Percentiles rank a stretch among this genome's conserved stretches.
Conservation (phyloP, 2,329 filamentous ascomycete species). For the Aureobasidium namibiae region DNA sequence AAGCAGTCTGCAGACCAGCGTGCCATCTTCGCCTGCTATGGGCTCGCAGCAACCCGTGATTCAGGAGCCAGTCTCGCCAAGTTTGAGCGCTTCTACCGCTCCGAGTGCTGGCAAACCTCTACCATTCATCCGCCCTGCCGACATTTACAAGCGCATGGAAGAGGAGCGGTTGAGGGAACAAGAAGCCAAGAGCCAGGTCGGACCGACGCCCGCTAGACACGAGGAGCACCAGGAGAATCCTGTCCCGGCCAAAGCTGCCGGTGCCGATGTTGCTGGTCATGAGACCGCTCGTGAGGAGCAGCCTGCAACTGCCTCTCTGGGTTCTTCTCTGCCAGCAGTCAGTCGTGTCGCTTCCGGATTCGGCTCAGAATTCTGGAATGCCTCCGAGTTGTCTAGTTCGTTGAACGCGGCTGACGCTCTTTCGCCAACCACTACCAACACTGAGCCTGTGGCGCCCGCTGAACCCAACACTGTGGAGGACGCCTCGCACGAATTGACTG, state of each 20-base stretch:
- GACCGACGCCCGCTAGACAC: slow-evolving; percentile 31
- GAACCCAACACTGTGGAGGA: slow-evolving; percentile 33
- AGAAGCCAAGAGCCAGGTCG: slow-evolving; percentile 31
- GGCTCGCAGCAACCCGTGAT: slow-evolving; percentile 10
- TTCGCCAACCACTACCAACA: neutral
- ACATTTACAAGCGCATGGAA: slow-evolving; percentile 66
- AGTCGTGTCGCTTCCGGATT: slow-evolving; percentile 34
- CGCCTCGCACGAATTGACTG: neutral
- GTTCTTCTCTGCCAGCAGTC: slow-evolving; percentile 32
- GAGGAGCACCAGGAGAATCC: slow-evolving; percentile 41
- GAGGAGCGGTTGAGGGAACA: slow-evolving; percentile 50
- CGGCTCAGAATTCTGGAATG: slow-evolving; percentile 26
- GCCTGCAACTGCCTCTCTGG: neutral
- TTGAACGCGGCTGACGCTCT: neutral
- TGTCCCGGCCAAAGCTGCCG: slow-evolving; percentile 20
- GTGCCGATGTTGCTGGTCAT: neutral
- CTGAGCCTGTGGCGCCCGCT: neutral
- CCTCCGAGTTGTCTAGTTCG: slow-evolving; percentile 1
- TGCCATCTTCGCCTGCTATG: slow-evolving; percentile 5
- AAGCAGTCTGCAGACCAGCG: slow-evolving; percentile 45
- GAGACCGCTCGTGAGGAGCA: neutral
- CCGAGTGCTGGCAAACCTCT: slow-evolving; percentile 27
- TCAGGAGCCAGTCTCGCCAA: slow-evolving; percentile 8
- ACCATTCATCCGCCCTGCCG: slow-evolving; percentile 63
- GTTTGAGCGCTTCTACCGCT: neutral